Base-by-base conservation (phyloP, 306 rosid species). In the Cucurbita moschata region DNA sequence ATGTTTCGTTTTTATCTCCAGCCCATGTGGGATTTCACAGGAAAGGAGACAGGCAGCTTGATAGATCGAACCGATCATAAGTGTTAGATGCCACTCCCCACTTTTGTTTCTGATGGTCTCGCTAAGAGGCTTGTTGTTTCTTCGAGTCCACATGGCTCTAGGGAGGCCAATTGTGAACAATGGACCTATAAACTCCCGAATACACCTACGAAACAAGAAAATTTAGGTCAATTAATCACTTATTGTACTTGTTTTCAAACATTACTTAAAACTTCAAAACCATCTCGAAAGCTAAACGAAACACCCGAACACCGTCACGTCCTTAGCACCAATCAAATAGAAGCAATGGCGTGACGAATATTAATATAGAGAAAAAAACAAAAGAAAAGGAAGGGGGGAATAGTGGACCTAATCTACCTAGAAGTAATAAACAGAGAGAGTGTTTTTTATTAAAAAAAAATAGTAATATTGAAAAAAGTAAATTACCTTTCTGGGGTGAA, bases 401-500 rank as follows among this genome's bases (percentile, higher is more conserved):
- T 19, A 55, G 35, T 55, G 37, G 60, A 53, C 57, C 57, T 62
- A 62, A 62, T 62, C 68, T 62, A 62, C 46, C 51, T 64, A n/a
- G 51, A 64, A 64, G 71, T 42, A 23, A 69, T 46, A 67, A 19
- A 68, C 10, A 18, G 7, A 38, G 47, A 65, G 19, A 39, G 3
- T 40, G 23, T 26, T 23, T 30, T 18, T 1, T 54, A 3, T 55
- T 6, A 1, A 3, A 51, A 30, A 0, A 18, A 21, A 10, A 58
- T 2, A 10, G 8, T 10, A 30, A 30, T 30, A 30, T 2, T 30
- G 71, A 65, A 56, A 59, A 61, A 92, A 89, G 97, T 71, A 10
- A 10, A 43, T 78, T 35, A 14, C 71, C 88, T 96, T 92, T 89
- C 51, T 71, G 83, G 73, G 38, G 69, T 81, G 53, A 15, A 66